Conservation (phyloP, 345 rosid genomes). For the Eucalyptus regnans region DNA sequence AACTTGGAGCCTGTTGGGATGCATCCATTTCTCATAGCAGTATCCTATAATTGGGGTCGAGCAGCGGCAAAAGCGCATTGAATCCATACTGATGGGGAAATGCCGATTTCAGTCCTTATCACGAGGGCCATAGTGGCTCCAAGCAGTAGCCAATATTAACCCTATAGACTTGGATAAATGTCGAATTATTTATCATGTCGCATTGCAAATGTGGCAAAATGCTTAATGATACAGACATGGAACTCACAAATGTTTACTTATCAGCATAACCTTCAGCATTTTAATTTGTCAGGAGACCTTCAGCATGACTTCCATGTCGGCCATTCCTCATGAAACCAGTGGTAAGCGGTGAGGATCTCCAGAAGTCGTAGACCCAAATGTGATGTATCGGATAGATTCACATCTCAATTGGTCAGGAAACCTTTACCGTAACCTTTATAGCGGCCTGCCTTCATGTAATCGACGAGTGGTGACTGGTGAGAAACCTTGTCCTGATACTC, state of each 20-base stretch:
- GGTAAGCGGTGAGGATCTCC: neutral
- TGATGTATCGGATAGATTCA: too few species aligned
- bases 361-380: neutral
- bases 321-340: neutral
- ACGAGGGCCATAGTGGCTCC: neutral
- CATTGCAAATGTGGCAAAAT: neutral
- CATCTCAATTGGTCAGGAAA: too few species aligned
- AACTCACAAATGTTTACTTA: neutral
- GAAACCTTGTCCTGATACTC: conserved; percentile 12
- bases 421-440: neutral
- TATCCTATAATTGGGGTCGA: neutral
- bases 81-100: neutral
- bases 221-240: neutral
- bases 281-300: neutral
- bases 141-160: neutral
- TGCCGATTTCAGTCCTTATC: neutral
- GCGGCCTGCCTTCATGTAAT: conserved; percentile 21
- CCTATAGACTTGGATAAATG: neutral
- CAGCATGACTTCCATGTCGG: neutral
- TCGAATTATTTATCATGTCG: neutral
- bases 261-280: neutral
- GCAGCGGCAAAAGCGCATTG: neutral
- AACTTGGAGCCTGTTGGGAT: neutral
- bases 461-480: conserved; percentile 4
- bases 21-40: neutral